Conservation (phyloP, 2,329 filamentous ascomycete species). For the Ophiostoma australiae region DNA sequence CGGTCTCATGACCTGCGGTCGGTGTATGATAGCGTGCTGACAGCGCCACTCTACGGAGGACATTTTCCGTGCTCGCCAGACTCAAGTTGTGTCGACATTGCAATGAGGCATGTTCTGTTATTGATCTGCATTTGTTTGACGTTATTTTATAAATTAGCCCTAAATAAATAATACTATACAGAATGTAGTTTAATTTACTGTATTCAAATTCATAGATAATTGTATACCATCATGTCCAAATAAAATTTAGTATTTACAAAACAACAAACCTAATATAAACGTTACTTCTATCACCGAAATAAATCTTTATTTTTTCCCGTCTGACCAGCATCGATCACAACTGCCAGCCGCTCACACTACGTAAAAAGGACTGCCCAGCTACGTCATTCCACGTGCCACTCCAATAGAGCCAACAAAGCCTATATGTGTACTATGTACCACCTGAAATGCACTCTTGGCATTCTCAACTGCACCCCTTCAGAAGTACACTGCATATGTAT, state of each 20-base stretch:
- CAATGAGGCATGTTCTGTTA: no score
- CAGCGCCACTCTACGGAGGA: background rate
- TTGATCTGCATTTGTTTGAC: background rate
- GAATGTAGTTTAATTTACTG: no score
- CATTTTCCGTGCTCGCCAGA: background rate
- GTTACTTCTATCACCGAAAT: no score
- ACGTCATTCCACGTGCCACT: conserved; percentile 8
- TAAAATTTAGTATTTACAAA: no score
- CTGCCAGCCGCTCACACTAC: background rate
- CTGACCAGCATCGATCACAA: background rate
- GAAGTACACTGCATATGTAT: background rate
- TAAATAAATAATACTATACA: no score
- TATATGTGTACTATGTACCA: background rate
- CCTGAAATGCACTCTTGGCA: background rate
- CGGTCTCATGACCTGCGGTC: background rate
- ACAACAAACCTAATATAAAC: no score
- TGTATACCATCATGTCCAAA: background rate
- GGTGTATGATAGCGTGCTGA: background rate
- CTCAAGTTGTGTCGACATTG: background rate
- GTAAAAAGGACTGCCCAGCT: background rate
- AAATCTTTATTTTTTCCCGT: no score
- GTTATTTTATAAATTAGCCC: no score
- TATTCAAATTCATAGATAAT: no score
- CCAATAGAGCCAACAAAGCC: no score
- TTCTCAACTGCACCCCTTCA: background rate